Base-by-base conservation (phyloP, 2,329 filamentous ascomycete species). In the Diaporthe destruens region DNA sequence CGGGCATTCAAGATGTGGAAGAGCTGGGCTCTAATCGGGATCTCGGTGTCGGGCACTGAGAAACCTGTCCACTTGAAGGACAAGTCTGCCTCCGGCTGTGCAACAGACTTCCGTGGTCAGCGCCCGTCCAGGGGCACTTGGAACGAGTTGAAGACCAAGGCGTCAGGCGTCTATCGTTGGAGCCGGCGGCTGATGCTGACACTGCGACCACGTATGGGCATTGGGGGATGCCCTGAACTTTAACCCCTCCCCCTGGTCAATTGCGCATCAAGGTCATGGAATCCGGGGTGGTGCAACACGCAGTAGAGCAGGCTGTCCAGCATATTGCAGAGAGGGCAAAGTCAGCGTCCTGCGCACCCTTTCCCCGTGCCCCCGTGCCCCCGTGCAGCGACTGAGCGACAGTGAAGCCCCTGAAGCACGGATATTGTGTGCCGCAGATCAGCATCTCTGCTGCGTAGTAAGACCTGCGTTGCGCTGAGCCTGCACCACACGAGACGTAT, bases 351-450 rank as follows among this genome's bases (percentile, higher is more conserved):
- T 32, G 20, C n/a, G n/a, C n/a, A n/a, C n/a, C n/a, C n/a, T n/a
- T n/a, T n/a, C n/a, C n/a, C n/a, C n/a, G n/a, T n/a, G n/a, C n/a
- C n/a, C n/a, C n/a, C n/a, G 32, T n/a, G 36, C 20, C 61, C 44
- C 32, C 29, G 61, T 29, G 61, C 39, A 7, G 57, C 47, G n/a
- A n/a, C n/a, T n/a, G n/a, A n/a, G n/a, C n/a, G 61, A 53, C n/a
- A 66, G 47, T 51, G 14, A 66, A 66, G 61, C 61, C 61, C 61
- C 61, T 66, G 47, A 66, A 32, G 47, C 61, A 53, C 47, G 47
- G 61, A 66, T 66, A 53, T 66, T 66, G 61, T 39, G 32, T 66
- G 23, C 44, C 53, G 68, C 49, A 70, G 55, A 70, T 70, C 68
- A 54, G 68, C 68, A 70, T 70, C 68, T 61, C 55, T 54, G 20